A percentile compares a stretch with the other conserved stretches of the same genome.
phyloP scores from a whole-genome alignment of 805 yeast genomes.

The Maudiozyma barnettii region DNA sequence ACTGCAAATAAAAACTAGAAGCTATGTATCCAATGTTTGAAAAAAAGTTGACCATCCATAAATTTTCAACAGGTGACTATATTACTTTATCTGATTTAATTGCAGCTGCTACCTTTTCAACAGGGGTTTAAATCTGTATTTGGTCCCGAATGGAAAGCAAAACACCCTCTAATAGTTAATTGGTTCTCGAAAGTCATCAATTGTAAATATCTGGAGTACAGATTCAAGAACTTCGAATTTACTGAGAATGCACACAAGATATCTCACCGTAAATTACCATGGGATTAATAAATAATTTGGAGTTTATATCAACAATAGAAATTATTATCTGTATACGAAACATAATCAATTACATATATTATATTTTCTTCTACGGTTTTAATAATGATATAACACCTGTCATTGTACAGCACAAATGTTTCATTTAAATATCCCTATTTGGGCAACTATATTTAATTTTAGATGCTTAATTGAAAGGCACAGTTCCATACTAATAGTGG shows the following conservation, averaged over 20 bases:
- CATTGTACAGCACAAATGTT: no score
- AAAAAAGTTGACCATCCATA: conserved; percentile 45
- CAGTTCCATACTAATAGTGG: no score
- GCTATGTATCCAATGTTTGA: conserved; percentile 39
- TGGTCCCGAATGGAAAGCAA: conserved; percentile 53
- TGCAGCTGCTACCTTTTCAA: conserved; percentile 11
- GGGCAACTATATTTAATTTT: no score
- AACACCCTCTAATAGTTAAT: conserved; percentile 45
- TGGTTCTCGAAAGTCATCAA: conserved; percentile 8
- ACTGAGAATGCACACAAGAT: neutral
- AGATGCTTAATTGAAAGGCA: no score
- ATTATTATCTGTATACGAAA: no score
- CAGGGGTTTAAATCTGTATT: conserved; percentile 39
- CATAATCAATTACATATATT: no score
- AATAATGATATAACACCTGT: no score
- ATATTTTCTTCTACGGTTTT: no score
- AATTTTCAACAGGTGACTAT: conserved; percentile 63
- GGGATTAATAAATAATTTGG: neutral
- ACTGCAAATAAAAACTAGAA: conserved; percentile 33
- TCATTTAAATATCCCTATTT: no score
- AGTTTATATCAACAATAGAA: no score
- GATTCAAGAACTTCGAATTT: neutral
- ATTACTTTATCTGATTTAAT: conserved; percentile 31
- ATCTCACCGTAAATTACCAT: neutral
- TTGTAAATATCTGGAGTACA: conserved; percentile 6